Evolutionary conservation across 306 rosid genomes (phyloP), one percentile per base, ranked within the genome.

Genomic region (Quercus berberidifolia): DNA sequence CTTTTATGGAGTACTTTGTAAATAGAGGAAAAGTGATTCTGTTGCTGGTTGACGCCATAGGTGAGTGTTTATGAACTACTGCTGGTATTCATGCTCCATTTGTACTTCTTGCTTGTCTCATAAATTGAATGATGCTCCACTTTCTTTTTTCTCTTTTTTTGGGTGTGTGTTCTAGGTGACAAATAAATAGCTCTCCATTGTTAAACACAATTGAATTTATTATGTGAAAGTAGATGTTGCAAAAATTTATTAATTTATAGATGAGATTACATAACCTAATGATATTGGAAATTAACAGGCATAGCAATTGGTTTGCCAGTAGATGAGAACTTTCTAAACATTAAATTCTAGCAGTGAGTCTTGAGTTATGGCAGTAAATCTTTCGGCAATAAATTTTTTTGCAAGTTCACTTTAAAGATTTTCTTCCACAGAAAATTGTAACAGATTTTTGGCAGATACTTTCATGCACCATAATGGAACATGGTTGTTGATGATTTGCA

Each of bases 31-130:
- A 87, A 86, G 92, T 90, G 76, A 91, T 95, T 72, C 77, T 79
- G 78, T 68, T 80, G 87, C 90, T 92, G 63, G 88, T 92, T 81
- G 98, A 95, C 73, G 97, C 99, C 73, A 84, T 95, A 69, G 99
- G 98, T 95, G 82, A 86, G 89, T 72, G 10, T 73, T 57, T 68
- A 57, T 82, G 17, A 78, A 78, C 74, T 62, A 60, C 64, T 68
- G 5, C 54, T 35, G 19, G 35, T 59, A 23, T 65, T 74, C 68
- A 30, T 60, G 65, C 74, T 52, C 43, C 63, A 75, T 15, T 41
- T 59, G 19, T 49, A 67, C 52, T 77, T 33, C 69, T 28, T 70
- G 43, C 35, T 58, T 60, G 30, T 19, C 78, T 14, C 65, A 30
- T 67, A 64, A 55, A 63, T 43, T 41, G 57, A 54, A n/a, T 26